Conservation (phyloP, 805 yeast species). For the Saccharomycopsis babjevae region DNA sequence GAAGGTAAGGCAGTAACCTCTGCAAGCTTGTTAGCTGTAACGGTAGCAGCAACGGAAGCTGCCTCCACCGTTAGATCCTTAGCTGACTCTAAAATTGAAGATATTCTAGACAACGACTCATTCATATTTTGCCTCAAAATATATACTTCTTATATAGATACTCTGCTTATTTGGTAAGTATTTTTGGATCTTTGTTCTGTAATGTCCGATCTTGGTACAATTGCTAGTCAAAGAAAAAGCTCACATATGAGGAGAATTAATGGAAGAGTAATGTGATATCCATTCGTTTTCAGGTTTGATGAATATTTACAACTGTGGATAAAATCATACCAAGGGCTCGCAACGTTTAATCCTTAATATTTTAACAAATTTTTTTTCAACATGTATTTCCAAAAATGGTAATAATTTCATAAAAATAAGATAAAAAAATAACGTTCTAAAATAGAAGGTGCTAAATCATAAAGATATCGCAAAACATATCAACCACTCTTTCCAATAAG, state of each 20-base stretch:
- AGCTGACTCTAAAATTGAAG: constrained; percentile 72
- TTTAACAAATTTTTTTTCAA: not conserved
- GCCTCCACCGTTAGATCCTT: constrained; percentile 72
- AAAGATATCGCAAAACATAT: too few species aligned
- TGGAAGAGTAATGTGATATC: too few species aligned
- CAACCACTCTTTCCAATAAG: too few species aligned
- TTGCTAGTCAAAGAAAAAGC: not conserved
- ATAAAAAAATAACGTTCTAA: not conserved
- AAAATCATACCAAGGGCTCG: not conserved
- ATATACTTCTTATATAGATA: not conserved
- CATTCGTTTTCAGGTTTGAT: not conserved
- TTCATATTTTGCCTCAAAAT: constrained; percentile 29
- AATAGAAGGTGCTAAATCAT: not conserved
- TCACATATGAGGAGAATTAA: too few species aligned
- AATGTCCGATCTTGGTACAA: not conserved
- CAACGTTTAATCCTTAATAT: not conserved
- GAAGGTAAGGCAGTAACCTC: constrained; percentile 41
- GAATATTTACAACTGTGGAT: not conserved
- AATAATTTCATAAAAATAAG: not conserved
- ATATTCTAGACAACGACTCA: constrained; percentile 49
- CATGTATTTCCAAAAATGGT: not conserved
- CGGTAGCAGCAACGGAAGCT: constrained; percentile 67
- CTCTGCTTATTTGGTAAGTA: not conserved
- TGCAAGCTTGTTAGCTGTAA: constrained; percentile 56
- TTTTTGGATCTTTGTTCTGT: not conserved